Evolutionary conservation across 345 rosid genomes (phyloP).

Genomic region (Luvunga scandens): DNA sequence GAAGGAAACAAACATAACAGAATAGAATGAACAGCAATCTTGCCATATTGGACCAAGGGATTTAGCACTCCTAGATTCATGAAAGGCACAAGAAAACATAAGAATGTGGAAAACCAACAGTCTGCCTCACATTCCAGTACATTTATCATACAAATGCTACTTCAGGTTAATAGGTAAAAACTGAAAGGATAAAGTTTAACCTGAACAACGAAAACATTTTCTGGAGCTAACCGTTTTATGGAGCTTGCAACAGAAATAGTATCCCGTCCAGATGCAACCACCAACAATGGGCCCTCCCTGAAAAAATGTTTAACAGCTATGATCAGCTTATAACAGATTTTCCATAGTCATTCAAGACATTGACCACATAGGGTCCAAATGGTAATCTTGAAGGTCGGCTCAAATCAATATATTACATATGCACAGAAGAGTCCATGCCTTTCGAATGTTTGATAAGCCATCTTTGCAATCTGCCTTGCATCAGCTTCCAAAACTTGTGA

Average conservation of each 20-base stretch:
- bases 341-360: not conserved
- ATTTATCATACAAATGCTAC: not conserved
- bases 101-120: not conserved
- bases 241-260: constrained; percentile 73
- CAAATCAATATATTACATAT: not conserved
- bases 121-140: not conserved
- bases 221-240: constrained; percentile 73
- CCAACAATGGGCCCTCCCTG: constrained; percentile 83
- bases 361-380: not conserved
- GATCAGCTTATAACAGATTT: not conserved
- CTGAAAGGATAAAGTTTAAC: constrained; percentile 32
- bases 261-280: constrained; percentile 89
- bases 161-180: not conserved
- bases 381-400: not conserved
- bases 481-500: constrained; percentile 64
- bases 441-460: constrained; percentile 63
- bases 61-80: not conserved
- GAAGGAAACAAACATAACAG: not conserved
- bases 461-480: constrained; percentile 62
- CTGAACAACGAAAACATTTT: constrained; percentile 84
- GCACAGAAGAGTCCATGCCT: constrained; percentile 32
- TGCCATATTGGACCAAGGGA: not conserved
- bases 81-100: not conserved
- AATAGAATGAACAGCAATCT: not conserved
- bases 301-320: not conserved